A percentile compares a stretch with the other conserved stretches of the same genome.
These are phyloP conservation scores for Colletotrichum godetiae DNA, from an alignment of 2,329 filamentous ascomycete species.

Conservation along the genomic window DNA sequence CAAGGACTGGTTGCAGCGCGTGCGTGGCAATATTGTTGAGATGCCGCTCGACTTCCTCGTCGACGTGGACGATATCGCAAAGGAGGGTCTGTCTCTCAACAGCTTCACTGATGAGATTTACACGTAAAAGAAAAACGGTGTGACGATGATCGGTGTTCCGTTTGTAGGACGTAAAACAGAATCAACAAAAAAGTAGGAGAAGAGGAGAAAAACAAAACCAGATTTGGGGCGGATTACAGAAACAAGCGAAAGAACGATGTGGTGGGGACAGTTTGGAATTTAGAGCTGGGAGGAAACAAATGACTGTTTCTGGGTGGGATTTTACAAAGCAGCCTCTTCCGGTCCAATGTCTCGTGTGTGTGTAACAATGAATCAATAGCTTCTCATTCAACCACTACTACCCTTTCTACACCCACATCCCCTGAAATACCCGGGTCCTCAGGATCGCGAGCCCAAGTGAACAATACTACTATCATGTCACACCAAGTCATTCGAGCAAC, in stretches of 20 bases:
- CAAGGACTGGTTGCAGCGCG: constrained; percentile 74
- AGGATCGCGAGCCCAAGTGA: background rate
- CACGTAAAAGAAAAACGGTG: constrained; percentile 56
- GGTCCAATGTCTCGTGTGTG: background rate
- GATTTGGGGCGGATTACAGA: too few species aligned
- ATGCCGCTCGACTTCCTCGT: constrained; percentile 92
- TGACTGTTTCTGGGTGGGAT: background rate
- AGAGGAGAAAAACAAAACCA: background rate
- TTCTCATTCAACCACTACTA: background rate
- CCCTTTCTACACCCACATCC: too few species aligned
- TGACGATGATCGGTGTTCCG: too few species aligned
- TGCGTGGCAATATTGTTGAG: constrained; percentile 82
- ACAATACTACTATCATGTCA: background rate
- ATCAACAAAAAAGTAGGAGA: background rate
- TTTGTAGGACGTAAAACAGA: background rate
- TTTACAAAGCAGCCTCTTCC: background rate
- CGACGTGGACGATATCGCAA: constrained; percentile 84
- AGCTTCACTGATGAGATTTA: constrained; percentile 79
- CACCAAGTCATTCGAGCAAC: background rate
- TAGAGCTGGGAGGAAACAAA: background rate
- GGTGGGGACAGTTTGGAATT: background rate
- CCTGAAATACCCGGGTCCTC: background rate
- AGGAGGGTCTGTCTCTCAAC: constrained; percentile 81
- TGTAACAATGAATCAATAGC: background rate
- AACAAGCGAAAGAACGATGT: background rate